These are phyloP conservation scores for Fraxinus ornus DNA, from an alignment of 305 asterid species.

Conservation along the genomic window DNA sequence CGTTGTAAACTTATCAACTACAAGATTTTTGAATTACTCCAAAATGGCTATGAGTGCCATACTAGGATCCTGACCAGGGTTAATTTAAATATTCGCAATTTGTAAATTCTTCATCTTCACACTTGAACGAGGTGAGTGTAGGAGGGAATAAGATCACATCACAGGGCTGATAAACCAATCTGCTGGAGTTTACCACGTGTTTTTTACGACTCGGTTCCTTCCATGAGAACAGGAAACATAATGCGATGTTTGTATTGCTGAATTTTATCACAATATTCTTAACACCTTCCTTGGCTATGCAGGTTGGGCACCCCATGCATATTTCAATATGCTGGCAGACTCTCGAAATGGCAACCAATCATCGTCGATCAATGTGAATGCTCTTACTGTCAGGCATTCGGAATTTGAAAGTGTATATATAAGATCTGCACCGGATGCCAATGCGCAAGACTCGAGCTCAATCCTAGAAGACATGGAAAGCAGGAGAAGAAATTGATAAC, in stretches of 20 bases:
- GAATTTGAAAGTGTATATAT: slow-evolving; percentile 44
- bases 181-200: not conserved
- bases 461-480: slow-evolving; percentile 38
- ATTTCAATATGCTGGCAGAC: slow-evolving; percentile 72
- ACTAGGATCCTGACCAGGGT: not conserved
- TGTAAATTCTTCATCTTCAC: not conserved
- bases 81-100: not conserved
- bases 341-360: slow-evolving; percentile 38
- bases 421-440: slow-evolving; percentile 30
- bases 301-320: slow-evolving; percentile 96
- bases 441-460: slow-evolving; percentile 26
- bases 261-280: not conserved
- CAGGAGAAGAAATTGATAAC: slow-evolving; percentile 36
- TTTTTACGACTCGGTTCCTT: not conserved
- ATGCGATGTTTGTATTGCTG: not conserved
- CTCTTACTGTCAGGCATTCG: slow-evolving; percentile 39
- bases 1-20: not conserved
- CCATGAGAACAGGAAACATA: not conserved
- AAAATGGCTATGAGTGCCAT: not conserved
- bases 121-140: not conserved
- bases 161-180: not conserved
- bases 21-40: not conserved
- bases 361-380: slow-evolving; percentile 29
- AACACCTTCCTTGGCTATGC: slow-evolving; percentile 23
- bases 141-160: not conserved